Evolutionary conservation across 805 yeast species (phyloP).

Genomic region (Metschnikowia colocasiae): DNA sequence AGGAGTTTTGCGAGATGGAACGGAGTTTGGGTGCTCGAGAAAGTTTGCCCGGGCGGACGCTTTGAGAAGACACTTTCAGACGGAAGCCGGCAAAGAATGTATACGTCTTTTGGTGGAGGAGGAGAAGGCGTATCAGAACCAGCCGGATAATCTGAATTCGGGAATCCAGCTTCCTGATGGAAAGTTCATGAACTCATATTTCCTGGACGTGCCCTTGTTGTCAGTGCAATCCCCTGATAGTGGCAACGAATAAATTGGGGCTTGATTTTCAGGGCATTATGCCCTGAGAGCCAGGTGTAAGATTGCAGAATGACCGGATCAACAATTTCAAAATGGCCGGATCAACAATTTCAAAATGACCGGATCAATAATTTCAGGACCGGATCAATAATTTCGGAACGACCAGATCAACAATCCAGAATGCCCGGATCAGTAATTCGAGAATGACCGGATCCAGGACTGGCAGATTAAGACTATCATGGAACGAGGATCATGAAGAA

Average conservation of each 20-base stretch:
- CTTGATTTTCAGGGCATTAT: no score
- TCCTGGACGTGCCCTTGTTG: constrained; percentile 26
- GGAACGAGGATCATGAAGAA: no score
- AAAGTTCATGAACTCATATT: constrained; percentile 15
- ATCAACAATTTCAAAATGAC: no score
- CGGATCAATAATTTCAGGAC: no score
- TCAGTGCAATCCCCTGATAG: constrained; percentile 37
- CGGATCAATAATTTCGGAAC: no score
- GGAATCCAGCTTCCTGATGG: constrained; percentile 22
- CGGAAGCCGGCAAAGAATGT: constrained; percentile 45
- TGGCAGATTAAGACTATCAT: no score
- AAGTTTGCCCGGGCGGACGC: constrained; percentile 47
- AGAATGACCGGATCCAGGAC: no score
- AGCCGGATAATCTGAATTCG: constrained; percentile 7
- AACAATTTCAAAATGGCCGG: no score
- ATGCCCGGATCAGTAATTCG: no score
- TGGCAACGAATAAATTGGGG: neutral
- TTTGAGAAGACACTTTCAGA: constrained; percentile 42
- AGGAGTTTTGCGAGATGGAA: constrained; percentile 54
- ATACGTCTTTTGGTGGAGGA: constrained; percentile 39
- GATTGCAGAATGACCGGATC: no score
- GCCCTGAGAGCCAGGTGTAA: no score
- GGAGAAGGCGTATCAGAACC: constrained; percentile 30
- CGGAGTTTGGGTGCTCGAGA: constrained; percentile 45
- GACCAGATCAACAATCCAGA: no score